phyloP scores from a whole-genome alignment of 495 filamentous ascomycete genomes.

The Eremomyces bilateralis region DNA sequence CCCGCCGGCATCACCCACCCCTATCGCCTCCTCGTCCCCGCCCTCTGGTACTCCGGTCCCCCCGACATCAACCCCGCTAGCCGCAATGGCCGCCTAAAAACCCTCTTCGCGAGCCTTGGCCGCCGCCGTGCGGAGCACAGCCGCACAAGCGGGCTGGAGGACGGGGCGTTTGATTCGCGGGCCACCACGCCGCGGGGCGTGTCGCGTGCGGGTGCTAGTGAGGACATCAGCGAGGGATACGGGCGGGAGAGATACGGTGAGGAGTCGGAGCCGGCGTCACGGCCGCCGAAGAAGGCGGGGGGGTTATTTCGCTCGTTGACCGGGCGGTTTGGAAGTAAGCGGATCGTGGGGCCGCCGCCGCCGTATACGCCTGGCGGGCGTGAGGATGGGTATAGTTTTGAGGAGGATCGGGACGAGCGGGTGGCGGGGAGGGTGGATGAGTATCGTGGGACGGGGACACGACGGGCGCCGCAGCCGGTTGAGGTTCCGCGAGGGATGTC shows the following conservation, averaged over 20 bases:
- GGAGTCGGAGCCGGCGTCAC: background rate
- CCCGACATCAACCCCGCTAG: conserved; percentile 17
- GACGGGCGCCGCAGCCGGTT: background rate
- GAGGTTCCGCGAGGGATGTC: no score
- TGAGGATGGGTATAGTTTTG: background rate
- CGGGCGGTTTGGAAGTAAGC: background rate
- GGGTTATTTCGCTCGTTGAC: background rate
- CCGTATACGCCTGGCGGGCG: background rate
- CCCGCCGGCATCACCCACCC: conserved; percentile 74
- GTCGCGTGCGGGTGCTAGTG: background rate
- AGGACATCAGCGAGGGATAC: background rate
- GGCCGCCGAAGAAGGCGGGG: background rate
- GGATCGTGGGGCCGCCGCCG: background rate
- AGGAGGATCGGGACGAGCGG: background rate
- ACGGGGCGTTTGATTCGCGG: background rate
- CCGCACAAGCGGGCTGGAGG: background rate
- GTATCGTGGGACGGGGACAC: background rate
- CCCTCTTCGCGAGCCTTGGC: no score
- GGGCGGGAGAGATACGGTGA: background rate
- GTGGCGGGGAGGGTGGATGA: no score
- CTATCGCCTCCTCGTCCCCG: conserved; percentile 71
- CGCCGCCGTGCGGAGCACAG: background rate
- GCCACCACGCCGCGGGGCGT: no score
- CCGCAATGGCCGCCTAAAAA: background rate
- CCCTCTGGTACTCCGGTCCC: conserved; percentile 32